phyloP scores from a whole-genome alignment of 2,329 filamentous ascomycete genomes.

The Sclerotinia trifoliorum region DNA sequence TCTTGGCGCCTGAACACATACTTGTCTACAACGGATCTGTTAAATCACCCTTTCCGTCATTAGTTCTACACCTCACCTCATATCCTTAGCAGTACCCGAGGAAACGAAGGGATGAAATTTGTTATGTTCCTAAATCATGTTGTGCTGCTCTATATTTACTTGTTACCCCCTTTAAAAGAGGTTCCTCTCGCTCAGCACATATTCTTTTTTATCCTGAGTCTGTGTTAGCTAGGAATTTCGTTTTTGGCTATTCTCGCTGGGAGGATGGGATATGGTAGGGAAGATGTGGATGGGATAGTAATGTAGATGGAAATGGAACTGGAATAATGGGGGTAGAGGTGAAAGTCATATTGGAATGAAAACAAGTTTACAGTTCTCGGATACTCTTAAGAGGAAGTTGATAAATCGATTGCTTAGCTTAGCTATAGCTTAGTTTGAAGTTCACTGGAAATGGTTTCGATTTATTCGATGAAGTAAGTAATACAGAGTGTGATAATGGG shows the following conservation, averaged over 20 bases:
- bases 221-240: no score
- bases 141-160: background rate
- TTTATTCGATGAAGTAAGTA: no score
- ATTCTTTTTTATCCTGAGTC: background rate
- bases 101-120: background rate
- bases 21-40: no score
- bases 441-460: background rate
- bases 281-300: background rate
- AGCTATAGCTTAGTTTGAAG: no score
- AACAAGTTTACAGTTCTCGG: background rate
- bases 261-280: background rate
- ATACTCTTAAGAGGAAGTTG: no score
- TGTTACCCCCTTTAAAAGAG: background rate
- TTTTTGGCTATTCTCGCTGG: no score
- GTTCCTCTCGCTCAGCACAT: background rate
- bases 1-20: background rate
- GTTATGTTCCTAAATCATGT: background rate
- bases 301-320: background rate
- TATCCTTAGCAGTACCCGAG: background rate
- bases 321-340: background rate
- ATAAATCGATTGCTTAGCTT: no score
- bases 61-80: background rate
- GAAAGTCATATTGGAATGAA: background rate
- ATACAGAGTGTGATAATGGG: no score
- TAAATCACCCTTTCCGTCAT: background rate